A percentile compares a stretch with the other conserved stretches of the same genome.
Conservation (phyloP, 305 asterid species). For the Coffea humblotiana region DNA sequence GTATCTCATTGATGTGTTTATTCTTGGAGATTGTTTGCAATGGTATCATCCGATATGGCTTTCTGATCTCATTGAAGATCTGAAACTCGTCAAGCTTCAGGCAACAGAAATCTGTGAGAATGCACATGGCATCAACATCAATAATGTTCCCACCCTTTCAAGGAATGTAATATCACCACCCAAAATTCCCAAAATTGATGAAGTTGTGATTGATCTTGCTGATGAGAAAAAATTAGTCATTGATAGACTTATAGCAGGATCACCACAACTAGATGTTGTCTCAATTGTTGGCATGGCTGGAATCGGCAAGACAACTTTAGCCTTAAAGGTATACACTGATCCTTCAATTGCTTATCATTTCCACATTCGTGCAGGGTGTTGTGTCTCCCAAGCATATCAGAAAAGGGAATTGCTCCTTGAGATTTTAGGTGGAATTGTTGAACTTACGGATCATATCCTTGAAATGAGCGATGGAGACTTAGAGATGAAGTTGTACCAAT, state of each 20-base stretch:
- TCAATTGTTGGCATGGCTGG: slow-evolving; percentile 16
- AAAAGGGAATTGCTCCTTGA: not conserved
- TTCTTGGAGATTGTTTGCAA: not conserved
- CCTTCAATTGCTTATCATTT: not conserved
- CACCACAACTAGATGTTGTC: not conserved
- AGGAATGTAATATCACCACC: not conserved
- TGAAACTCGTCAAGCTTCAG: slow-evolving; percentile 3
- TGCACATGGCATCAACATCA: not conserved
- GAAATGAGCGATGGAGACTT: not conserved
- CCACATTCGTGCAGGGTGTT: slow-evolving; percentile 6
- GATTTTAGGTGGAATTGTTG: not conserved
- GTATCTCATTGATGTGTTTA: slow-evolving; percentile 13
- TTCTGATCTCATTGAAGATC: slow-evolving; percentile 1
- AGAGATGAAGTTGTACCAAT: not conserved
- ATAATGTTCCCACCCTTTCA: not conserved
- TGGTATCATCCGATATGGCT: slow-evolving; percentile 15
- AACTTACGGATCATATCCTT: not conserved
- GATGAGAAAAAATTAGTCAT: not conserved
- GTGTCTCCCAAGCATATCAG: slow-evolving; percentile 4
- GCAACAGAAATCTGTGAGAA: not conserved
- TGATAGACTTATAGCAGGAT: not conserved
- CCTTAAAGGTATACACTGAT: slow-evolving; percentile 7
- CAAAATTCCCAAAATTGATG: not conserved
- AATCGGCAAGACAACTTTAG: slow-evolving; percentile 10
- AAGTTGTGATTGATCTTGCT: not conserved